A percentile compares a stretch with the other conserved stretches of the same genome.
phyloP scores from a whole-genome alignment of 352 stramenopile genomes.

The Phytopythium mirpurense region DNA sequence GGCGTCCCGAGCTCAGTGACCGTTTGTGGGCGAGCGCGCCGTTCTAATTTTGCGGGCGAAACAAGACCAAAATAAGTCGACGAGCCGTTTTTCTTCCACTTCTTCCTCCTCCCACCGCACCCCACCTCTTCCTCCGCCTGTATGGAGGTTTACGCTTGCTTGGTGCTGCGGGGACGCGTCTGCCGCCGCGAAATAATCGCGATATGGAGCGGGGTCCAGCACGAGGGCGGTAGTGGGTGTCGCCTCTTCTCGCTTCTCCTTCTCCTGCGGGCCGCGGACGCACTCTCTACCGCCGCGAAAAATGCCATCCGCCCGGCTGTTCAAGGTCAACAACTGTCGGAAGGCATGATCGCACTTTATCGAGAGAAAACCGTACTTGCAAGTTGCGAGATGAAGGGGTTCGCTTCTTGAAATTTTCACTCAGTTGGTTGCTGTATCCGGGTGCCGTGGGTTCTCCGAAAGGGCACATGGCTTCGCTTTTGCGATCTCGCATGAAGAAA shows the following conservation, averaged over 20 bases:
- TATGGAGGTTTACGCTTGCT: too few species aligned
- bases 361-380: background rate
- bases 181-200: background rate
- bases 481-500: too few species aligned
- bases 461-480: background rate
- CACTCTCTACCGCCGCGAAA: slow-evolving; percentile 3
- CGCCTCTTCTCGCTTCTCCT: background rate
- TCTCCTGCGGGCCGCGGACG: background rate
- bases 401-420: background rate
- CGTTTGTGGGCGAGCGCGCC: slow-evolving; percentile 1
- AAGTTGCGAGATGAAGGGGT: background rate
- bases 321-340: background rate
- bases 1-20: background rate
- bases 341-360: background rate
- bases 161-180: too few species aligned
- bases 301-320: background rate
- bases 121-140: too few species aligned
- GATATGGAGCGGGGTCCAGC: too few species aligned
- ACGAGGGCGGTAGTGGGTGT: background rate
- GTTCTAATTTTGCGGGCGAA: background rate
- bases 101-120: background rate
- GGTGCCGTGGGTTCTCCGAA: background rate
- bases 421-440: background rate
- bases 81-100: background rate
- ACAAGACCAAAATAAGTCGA: background rate